Evolutionary conservation across 345 rosid species (phyloP).

Genomic region (Eucalyptus polybractea): DNA sequence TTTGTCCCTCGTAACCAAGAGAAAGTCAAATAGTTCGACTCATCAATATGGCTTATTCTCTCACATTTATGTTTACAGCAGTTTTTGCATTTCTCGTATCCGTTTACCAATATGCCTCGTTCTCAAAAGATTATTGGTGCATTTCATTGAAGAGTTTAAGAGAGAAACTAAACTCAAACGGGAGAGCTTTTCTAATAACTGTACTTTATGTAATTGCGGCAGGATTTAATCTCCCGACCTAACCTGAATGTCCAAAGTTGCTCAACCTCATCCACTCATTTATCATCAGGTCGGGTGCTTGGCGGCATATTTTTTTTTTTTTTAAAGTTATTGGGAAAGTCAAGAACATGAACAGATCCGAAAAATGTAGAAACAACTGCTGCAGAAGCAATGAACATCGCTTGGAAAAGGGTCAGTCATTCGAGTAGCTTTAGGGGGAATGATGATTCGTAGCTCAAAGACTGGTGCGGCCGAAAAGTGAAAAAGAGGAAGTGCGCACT

Average conservation of each 20-base stretch:
- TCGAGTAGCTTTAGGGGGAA: not conserved
- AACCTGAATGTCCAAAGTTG: not conserved
- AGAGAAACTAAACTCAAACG: not conserved
- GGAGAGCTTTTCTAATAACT: not conserved
- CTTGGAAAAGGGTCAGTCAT: not conserved
- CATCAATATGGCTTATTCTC: not conserved
- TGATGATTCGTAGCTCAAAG: not conserved
- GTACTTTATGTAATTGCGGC: not conserved
- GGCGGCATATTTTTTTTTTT: not conserved
- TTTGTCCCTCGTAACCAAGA: not conserved
- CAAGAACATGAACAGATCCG: not conserved
- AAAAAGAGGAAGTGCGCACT: not conserved
- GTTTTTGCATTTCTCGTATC: no score
- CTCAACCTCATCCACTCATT: not conserved
- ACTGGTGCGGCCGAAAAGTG: not conserved
- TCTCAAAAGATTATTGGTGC: not conserved
- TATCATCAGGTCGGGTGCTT: not conserved
- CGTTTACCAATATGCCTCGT: fast-evolving
- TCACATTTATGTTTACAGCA: not conserved
- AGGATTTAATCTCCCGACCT: not conserved
- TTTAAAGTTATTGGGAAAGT: not conserved
- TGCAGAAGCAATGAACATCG: not conserved
- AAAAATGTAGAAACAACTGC: not conserved
- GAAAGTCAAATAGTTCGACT: not conserved
- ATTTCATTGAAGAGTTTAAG: not conserved